A percentile compares a stretch with the other conserved stretches of the same genome.
These are phyloP conservation scores for Gregarina niphandrodes DNA, from an alignment of 169 alveolate genomes.

Conservation along the genomic window DNA sequence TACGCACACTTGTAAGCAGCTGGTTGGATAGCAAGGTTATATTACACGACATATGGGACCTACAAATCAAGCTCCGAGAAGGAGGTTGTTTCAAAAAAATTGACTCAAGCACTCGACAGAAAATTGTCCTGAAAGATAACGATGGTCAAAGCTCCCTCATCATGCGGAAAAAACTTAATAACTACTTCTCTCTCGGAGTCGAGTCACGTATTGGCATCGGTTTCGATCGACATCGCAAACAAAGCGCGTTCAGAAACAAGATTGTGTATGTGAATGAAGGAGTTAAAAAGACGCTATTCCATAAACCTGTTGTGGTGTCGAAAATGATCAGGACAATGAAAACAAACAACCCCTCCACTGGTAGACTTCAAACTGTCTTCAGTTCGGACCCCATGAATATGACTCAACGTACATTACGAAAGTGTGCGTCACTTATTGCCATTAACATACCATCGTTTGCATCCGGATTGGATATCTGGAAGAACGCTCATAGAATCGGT, in stretches of 20 bases:
- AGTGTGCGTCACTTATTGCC: conserved; percentile 15
- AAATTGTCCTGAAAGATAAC: no score
- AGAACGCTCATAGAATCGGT: conserved; percentile 12
- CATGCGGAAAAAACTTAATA: conserved; percentile 32
- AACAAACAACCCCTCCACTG: conserved; percentile 19
- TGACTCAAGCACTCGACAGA: conserved; percentile 26
- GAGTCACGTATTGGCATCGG: conserved; percentile 67
- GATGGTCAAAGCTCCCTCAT: conserved; percentile 36
- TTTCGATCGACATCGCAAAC: conserved; percentile 42
- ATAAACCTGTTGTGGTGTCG: conserved; percentile 20
- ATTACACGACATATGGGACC: conserved; percentile 63
- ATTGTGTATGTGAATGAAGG: conserved; percentile 34
- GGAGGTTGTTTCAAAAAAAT: conserved; percentile 53
- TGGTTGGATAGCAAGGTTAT: conserved; percentile 38
- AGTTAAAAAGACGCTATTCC: conserved; percentile 37
- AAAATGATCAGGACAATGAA: conserved; percentile 32
- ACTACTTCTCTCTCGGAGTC: conserved; percentile 37
- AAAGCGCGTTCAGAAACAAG: conserved; percentile 19
- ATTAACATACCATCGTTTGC: conserved; percentile 33
- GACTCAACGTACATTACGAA: conserved; percentile 16
- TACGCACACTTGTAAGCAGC: conserved; percentile 34
- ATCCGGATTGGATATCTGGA: conserved; percentile 38
- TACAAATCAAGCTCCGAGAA: conserved; percentile 38
- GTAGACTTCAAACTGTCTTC: conserved; percentile 29
- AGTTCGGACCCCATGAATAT: conserved; percentile 34